Evolutionary conservation across 768 basidiomycete species (phyloP).

Genomic region (Agrocybe pediades): DNA sequence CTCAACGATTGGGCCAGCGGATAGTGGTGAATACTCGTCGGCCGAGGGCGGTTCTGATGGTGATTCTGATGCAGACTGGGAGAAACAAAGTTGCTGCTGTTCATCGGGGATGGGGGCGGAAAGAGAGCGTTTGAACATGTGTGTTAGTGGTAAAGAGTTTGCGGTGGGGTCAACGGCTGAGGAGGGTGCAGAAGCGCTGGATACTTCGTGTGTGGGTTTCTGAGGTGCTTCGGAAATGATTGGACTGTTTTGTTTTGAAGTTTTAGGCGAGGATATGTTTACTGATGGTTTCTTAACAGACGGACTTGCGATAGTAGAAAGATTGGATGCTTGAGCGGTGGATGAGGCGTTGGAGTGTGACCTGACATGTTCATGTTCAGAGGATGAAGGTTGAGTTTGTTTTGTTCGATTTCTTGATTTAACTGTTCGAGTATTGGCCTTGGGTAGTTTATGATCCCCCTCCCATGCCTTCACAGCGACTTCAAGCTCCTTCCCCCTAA

Average conservation of each 20-base stretch:
- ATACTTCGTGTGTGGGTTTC: background rate
- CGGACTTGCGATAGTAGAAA: constrained; percentile 1
- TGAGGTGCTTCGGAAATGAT: background rate
- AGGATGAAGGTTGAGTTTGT: constrained; percentile 4
- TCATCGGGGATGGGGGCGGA: constrained; percentile 33
- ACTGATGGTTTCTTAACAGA: constrained; percentile 2
- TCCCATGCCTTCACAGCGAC: constrained; percentile 67
- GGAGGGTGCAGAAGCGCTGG: background rate
- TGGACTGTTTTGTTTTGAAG: background rate
- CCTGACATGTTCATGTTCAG: constrained; percentile 8
- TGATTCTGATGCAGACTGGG: constrained; percentile 9
- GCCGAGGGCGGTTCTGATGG: constrained; percentile 16
- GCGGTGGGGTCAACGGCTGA: constrained; percentile 23
- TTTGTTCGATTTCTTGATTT: constrained; percentile 14
- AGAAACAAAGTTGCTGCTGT: constrained; percentile 2
- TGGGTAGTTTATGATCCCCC: constrained; percentile 26
- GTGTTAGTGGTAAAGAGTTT: constrained; percentile 54
- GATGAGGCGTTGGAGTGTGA: constrained; percentile 8
- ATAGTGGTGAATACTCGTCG: constrained; percentile 15
- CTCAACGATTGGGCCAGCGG: constrained; percentile 14
- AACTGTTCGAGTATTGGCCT: constrained; percentile 8
- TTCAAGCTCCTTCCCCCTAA: constrained; percentile 63
- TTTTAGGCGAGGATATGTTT: constrained; percentile 8
- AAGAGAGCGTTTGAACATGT: constrained; percentile 66
- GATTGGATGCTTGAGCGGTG: constrained; percentile 1